phyloP scores from a whole-genome alignment of 345 rosid species.

The Alliaria petiolata region DNA sequence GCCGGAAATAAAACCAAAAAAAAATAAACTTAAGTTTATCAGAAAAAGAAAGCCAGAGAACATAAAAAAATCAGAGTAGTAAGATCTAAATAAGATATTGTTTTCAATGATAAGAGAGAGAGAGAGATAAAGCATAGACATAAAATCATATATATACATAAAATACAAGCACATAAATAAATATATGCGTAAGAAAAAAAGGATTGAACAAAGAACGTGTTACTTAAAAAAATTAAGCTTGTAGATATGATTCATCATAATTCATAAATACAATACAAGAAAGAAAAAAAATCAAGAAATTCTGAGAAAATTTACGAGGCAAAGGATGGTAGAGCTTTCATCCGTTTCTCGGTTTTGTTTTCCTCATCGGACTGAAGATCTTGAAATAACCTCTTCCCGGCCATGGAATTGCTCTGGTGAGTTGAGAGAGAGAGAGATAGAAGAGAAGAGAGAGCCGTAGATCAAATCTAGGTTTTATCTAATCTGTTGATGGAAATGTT shows the following conservation, averaged over 20 bases:
- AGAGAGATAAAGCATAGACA: too few species aligned
- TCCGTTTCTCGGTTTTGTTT: conserved; percentile 50
- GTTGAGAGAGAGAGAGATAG: background rate
- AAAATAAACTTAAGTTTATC: background rate
- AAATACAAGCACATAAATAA: conserved; percentile 9
- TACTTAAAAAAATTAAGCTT: background rate
- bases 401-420: conserved; percentile 39
- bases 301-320: conserved; percentile 48
- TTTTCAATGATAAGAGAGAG: background rate
- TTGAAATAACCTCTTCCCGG: conserved; percentile 47
- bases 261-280: background rate
- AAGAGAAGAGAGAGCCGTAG: conserved; percentile 9
- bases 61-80: background rate
- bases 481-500: conserved; percentile 1
- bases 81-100: background rate
- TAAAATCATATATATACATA: background rate
- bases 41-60: background rate
- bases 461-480: conserved; percentile 14
- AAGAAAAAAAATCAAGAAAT: background rate
- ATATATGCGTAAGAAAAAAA: background rate
- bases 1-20: background rate
- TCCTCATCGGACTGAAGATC: conserved; percentile 40
- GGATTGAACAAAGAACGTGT: background rate
- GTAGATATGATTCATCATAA: background rate
- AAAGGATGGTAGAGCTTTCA: conserved; percentile 49